A percentile compares a stretch with the other conserved stretches of the same genome.
phyloP scores from a whole-genome alignment of 345 rosid species.

The Alliaria petiolata region DNA sequence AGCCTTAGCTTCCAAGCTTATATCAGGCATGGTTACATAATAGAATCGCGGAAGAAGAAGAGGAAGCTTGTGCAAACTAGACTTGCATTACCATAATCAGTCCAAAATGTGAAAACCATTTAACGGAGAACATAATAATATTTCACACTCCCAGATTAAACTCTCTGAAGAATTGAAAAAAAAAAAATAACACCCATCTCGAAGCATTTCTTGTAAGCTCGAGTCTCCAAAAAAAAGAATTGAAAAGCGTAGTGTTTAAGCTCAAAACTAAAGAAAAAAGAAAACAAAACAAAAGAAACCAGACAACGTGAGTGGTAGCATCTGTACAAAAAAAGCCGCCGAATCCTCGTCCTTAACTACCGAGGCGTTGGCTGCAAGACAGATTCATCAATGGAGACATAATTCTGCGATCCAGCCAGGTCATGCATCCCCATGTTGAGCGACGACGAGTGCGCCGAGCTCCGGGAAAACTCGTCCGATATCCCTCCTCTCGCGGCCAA shows the following conservation, averaged over 20 bases:
- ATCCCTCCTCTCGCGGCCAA: constrained; percentile 48
- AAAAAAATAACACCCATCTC: background rate
- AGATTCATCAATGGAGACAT: constrained; percentile 57
- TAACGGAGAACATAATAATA: too few species aligned
- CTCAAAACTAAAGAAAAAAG: background rate
- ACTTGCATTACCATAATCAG: too few species aligned
- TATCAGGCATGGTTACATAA: too few species aligned
- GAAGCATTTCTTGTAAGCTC: constrained; percentile 13
- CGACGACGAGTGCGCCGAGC: constrained; percentile 73
- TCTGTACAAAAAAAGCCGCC: constrained; percentile 21
- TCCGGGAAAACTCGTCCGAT: constrained; percentile 72
- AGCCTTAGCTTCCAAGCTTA: too few species aligned
- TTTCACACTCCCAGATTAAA: too few species aligned
- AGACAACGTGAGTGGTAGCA: too few species aligned
- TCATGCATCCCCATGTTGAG: constrained; percentile 49
- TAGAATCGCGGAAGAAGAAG: too few species aligned
- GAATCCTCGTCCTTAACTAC: constrained; percentile 39
- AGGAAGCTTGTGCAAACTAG: too few species aligned
- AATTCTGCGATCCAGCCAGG: constrained; percentile 51
- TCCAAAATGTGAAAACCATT: too few species aligned
- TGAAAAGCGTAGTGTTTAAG: background rate
- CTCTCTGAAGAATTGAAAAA: too few species aligned
- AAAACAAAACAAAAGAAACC: background rate
- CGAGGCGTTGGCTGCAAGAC: constrained; percentile 63
- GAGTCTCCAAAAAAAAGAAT: background rate